Conservation (phyloP, 2,329 filamentous ascomycete species). For the Cladophialophora immunda region DNA sequence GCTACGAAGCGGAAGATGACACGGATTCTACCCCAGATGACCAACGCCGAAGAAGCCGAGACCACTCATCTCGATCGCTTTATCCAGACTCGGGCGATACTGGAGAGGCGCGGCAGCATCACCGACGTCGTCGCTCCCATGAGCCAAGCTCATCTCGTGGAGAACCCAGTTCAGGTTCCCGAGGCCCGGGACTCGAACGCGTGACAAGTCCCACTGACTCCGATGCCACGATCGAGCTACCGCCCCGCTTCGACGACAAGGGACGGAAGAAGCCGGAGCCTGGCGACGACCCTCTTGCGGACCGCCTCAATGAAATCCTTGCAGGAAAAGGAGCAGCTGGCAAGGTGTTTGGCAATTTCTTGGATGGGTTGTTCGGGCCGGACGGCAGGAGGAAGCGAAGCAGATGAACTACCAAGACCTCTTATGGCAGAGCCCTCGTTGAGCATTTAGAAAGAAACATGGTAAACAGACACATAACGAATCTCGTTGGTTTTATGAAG, state of each 20-base stretch:
- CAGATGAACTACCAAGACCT: slow-evolving; percentile 25
- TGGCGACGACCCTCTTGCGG: slow-evolving; percentile 47
- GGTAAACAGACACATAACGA: slow-evolving; percentile 3
- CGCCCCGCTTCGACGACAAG: slow-evolving; percentile 54
- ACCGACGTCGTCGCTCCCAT: slow-evolving; percentile 35
- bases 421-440: neutral
- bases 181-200: slow-evolving; percentile 22
- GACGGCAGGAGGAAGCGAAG: slow-evolving; percentile 34
- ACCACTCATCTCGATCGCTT: slow-evolving; percentile 20
- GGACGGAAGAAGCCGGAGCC: slow-evolving; percentile 49
- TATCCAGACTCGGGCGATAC: slow-evolving; percentile 47
- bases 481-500: neutral
- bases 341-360: slow-evolving; percentile 42
- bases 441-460: neutral
- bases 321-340: slow-evolving; percentile 43
- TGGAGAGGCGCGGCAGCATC: slow-evolving; percentile 40
- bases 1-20: slow-evolving; percentile 55
- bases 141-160: slow-evolving; percentile 35
- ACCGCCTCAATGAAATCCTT: slow-evolving; percentile 49
- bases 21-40: slow-evolving; percentile 39
- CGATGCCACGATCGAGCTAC: slow-evolving; percentile 55
- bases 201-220: slow-evolving; percentile 45
- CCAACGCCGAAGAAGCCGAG: slow-evolving; percentile 26
- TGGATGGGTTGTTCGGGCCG: slow-evolving; percentile 40
- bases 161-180: slow-evolving; percentile 21